phyloP scores from a whole-genome alignment of 2,329 filamentous ascomycete genomes.

The Xylariales sp. region DNA sequence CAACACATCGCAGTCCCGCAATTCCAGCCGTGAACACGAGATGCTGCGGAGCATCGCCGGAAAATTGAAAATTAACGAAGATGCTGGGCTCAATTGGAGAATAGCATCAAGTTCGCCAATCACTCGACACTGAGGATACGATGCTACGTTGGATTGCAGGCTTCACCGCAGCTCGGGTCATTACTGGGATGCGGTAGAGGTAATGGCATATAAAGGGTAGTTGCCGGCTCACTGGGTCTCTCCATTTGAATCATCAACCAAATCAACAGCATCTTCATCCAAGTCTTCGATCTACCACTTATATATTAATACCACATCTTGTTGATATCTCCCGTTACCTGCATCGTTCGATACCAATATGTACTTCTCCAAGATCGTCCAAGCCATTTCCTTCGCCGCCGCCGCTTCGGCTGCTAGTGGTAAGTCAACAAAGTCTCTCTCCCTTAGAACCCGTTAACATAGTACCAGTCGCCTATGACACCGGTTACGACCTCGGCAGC shows the following conservation, averaged over 20 bases:
- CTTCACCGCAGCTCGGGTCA: too few species aligned
- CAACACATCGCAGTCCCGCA: slow-evolving; percentile 4
- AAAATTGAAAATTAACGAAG: slow-evolving; percentile 1
- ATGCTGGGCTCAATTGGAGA: neutral
- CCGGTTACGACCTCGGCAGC: slow-evolving; percentile 58
- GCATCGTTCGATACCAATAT: slow-evolving; percentile 17
- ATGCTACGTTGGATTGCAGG: slow-evolving; percentile 10
- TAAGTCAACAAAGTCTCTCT: slow-evolving; percentile 10
- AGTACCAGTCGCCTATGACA: slow-evolving; percentile 62
- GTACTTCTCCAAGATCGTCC: slow-evolving; percentile 24
- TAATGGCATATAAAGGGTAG: slow-evolving; percentile 1
- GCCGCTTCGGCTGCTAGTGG: slow-evolving; percentile 20
- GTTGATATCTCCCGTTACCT: neutral
- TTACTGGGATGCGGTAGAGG: too few species aligned
- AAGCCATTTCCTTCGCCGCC: slow-evolving; percentile 23
- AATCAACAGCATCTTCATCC: neutral
- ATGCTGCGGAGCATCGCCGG: slow-evolving; percentile 11
- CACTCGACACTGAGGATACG: neutral
- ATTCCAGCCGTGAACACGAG: slow-evolving; percentile 11
- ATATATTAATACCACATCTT: neutral
- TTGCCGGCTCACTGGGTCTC: neutral
- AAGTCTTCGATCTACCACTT: too few species aligned
- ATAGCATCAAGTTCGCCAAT: neutral
- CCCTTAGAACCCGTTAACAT: slow-evolving; percentile 12
- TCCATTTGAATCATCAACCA: slow-evolving; percentile 2